Evolutionary conservation across 2,329 filamentous ascomycete genomes (phyloP).

Genomic region (Calonectria pauciramosa): DNA sequence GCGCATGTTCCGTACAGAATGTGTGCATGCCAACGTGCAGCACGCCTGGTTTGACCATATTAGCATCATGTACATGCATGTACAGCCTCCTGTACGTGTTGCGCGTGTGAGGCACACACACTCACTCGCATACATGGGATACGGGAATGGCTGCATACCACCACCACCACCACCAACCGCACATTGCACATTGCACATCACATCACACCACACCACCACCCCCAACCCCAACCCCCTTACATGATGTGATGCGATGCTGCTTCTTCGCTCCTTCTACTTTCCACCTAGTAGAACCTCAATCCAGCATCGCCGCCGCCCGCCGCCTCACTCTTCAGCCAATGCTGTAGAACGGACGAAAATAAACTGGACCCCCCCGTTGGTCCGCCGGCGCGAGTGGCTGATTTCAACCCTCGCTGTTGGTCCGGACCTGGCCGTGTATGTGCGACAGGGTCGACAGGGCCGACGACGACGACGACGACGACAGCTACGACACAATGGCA

Average conservation of each 20-base stretch:
- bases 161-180: background rate
- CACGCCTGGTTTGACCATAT: background rate
- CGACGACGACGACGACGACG: background rate
- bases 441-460: background rate
- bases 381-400: constrained; percentile 42
- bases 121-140: background rate
- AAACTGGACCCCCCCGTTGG: constrained; percentile 41
- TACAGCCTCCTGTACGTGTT: background rate
- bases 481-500: background rate
- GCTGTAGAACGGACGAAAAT: constrained; percentile 45
- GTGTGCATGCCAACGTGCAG: background rate
- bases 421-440: constrained; percentile 26
- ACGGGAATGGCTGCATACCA: background rate
- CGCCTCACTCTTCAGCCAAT: constrained; percentile 20
- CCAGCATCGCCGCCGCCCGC: constrained; percentile 26
- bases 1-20: background rate
- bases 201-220: background rate
- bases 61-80: background rate
- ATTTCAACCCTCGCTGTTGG: constrained; percentile 29
- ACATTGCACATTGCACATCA: background rate
- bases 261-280: background rate
- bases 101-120: background rate
- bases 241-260: background rate
- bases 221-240: background rate
- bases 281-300: background rate